Evolutionary conservation across 371 early-diverging fungal species (phyloP), one percentile per base, ranked within the genome.

Genomic region (Syncephalis fuscata): DNA sequence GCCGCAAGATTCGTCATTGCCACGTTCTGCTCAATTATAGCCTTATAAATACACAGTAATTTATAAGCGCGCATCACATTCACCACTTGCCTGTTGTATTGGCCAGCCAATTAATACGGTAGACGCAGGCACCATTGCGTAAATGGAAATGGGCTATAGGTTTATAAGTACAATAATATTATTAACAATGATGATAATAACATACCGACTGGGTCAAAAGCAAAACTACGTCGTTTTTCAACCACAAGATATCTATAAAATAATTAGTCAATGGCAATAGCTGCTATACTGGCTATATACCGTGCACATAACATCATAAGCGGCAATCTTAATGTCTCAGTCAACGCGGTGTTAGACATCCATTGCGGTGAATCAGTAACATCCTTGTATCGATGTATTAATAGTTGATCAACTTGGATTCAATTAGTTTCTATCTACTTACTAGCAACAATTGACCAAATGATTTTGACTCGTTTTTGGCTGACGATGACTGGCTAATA

Each of bases 81-180:
- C n/a, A n/a, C n/a, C n/a, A n/a, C n/a, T 46, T 56, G 54, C 65
- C 59, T 39, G 81, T 84, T 0, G 67, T 64, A 56, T 89, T 85
- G 14, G 76, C 90, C 44, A 76, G 64, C 86, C 88, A 90, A 58
- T 88, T 85, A 45, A 90, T 49, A 3, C 78, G 75, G 51, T 85
- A 76, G 4, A 84, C 73, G 48, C 80, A 78, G 0, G 90, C 89
- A 7, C 92, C 92, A 57, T 91, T 91, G 22, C 88, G 76, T 41
- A 89, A 58, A 52, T 91, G 92, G 53, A 91, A 91, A 59, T 88
- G 86, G 20, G 84, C 80, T 58, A 54, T 7, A 32, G n/a, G n/a
- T n/a, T n/a, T n/a, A n/a, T n/a, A n/a, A n/a, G n/a, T n/a, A n/a
- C n/a, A n/a, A n/a, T n/a, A n/a, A n/a, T n/a, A n/a, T n/a, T n/a